A percentile compares a stretch with the other conserved stretches of the same genome.
These are phyloP conservation scores for Xerocomus nothofagi DNA, from an alignment of 1,284 basidiomycete genomes.

Conservation along the genomic window DNA sequence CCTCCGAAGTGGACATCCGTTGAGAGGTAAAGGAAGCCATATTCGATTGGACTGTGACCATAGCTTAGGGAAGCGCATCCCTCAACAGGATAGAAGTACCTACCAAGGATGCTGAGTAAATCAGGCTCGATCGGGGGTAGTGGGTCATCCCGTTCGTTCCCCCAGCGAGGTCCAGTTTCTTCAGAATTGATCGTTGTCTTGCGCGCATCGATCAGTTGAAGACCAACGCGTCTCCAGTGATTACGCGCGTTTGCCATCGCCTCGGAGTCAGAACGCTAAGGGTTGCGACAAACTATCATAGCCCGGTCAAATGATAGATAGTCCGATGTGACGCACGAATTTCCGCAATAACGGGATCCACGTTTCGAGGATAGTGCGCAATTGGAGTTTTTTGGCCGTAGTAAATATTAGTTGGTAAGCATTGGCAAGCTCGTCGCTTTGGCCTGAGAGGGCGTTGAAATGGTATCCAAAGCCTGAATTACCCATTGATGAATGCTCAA, in stretches of 20 bases:
- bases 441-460: conserved; percentile 51
- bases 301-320: conserved; percentile 10
- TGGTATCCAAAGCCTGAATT: conserved; percentile 59
- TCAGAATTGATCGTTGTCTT: conserved; percentile 34
- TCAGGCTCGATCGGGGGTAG: conserved; percentile 13
- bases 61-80: background rate
- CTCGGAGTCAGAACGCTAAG: conserved; percentile 42
- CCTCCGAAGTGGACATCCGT: conserved; percentile 63
- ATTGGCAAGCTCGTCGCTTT: conserved; percentile 52
- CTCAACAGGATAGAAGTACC: conserved; percentile 8
- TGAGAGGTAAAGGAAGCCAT: conserved; percentile 49
- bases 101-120: conserved; percentile 25
- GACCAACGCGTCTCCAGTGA: conserved; percentile 56
- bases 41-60: conserved; percentile 56
- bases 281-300: conserved; percentile 13
- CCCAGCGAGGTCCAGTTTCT: conserved; percentile 19
- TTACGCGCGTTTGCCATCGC: conserved; percentile 44
- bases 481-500: background rate
- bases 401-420: conserved; percentile 58
- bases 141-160: conserved; percentile 6
- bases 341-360: conserved; percentile 58
- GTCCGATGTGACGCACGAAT: conserved; percentile 47
- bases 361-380: conserved; percentile 56
- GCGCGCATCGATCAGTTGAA: conserved; percentile 53
- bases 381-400: conserved; percentile 49